These are phyloP conservation scores for Lotmaria passim DNA, from an alignment of 208 protist species.

Conservation along the genomic window DNA sequence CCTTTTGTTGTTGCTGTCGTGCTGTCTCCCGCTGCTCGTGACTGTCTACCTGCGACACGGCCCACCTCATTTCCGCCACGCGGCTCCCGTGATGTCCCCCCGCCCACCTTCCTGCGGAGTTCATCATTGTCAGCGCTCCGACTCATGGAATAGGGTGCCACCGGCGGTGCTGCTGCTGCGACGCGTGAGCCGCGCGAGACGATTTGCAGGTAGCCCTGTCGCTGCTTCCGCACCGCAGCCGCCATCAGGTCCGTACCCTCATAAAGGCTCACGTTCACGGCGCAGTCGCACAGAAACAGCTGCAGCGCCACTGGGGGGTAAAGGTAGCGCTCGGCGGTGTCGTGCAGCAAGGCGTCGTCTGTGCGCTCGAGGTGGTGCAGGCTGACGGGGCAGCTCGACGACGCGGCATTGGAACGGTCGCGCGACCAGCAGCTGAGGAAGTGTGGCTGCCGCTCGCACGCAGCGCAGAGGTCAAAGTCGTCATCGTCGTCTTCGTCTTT, in stretches of 20 bases:
- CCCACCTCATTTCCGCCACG: too few relatives aligned
- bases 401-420: conserved; percentile 17
- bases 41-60: too few relatives aligned
- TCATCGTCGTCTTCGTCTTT: not conserved
- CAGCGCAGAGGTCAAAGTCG: conserved; percentile 23
- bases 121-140: too few relatives aligned
- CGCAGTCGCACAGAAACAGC: conserved; percentile 50
- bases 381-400: conserved; percentile 19
- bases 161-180: conserved; percentile 12
- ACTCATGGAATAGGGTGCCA: conserved; percentile 7
- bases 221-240: conserved; percentile 35
- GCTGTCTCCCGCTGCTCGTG: not conserved
- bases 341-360: conserved; percentile 32
- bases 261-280: conserved; percentile 50
- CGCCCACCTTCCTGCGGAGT: too few relatives aligned
- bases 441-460: conserved; percentile 25
- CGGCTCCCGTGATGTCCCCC: too few relatives aligned
- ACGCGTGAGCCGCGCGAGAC: conserved; percentile 19
- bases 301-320: conserved; percentile 41
- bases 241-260: conserved; percentile 54
- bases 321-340: conserved; percentile 31
- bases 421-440: conserved; percentile 41
- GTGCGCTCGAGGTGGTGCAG: conserved; percentile 34
- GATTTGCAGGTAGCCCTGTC: conserved; percentile 36
- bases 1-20: not conserved